Conservation (phyloP, 2,329 filamentous ascomycete species). For the Fusarium nygamai region DNA sequence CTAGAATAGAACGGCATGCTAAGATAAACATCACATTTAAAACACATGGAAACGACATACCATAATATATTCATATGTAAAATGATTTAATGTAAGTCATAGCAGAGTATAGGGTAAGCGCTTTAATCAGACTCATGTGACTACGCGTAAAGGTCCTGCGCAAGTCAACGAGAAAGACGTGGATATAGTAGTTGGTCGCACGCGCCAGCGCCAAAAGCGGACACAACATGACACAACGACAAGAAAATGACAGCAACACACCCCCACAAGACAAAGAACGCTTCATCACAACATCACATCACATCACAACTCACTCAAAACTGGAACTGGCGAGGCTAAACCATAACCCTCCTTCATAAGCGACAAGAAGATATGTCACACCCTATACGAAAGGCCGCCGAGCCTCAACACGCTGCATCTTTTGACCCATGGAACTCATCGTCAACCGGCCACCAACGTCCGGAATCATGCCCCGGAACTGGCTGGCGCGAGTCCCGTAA, state of each 20-base stretch:
- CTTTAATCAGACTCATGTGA: constrained; percentile 37
- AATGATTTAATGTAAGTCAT: too few species aligned
- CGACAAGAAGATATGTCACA: constrained; percentile 1
- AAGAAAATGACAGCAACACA: constrained; percentile 14
- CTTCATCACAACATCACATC: background rate
- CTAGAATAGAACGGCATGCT: background rate
- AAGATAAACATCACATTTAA: background rate
- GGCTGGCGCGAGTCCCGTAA: constrained; percentile 77
- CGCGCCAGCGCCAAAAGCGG: constrained; percentile 36
- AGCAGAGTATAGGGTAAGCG: constrained; percentile 1
- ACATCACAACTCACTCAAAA: background rate
- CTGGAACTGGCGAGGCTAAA: background rate
- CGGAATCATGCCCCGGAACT: constrained; percentile 71
- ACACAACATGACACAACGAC: constrained; percentile 9
- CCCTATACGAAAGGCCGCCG: constrained; percentile 47
- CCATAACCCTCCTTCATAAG: background rate
- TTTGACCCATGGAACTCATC: constrained; percentile 80
- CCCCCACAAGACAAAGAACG: background rate
- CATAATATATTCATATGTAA: background rate
- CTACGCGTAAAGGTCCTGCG: constrained; percentile 35
- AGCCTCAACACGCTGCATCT: constrained; percentile 53
- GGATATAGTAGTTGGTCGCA: constrained; percentile 17
- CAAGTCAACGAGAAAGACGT: constrained; percentile 24
- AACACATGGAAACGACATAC: background rate
- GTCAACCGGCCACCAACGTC: constrained; percentile 80